Conservation (phyloP, 1,284 basidiomycete species). For the Apiotrichum laibachii region DNA sequence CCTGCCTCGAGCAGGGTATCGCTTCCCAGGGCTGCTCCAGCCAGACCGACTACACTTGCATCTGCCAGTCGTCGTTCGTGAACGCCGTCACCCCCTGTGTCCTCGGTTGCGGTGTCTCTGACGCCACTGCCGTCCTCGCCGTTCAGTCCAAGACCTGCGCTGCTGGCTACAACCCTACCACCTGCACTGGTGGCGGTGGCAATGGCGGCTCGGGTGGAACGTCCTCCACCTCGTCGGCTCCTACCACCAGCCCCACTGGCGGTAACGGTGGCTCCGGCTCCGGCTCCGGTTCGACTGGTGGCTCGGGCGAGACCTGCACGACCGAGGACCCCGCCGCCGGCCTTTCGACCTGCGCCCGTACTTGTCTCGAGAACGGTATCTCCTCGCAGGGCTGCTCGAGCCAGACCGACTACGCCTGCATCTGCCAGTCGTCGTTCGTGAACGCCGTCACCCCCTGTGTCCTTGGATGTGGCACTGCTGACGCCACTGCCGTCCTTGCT, state of each 20-base stretch:
- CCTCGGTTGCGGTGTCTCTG: not conserved
- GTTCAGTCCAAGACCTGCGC: constrained; percentile 1
- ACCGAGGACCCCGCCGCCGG: no score
- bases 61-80: constrained; percentile 3
- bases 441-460: constrained; percentile 3
- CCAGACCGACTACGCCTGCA: constrained; percentile 1
- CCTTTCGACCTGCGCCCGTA: no score
- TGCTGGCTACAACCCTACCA: not conserved
- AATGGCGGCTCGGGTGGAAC: not conserved
- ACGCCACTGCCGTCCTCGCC: constrained; percentile 3
- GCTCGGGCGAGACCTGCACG: no score
- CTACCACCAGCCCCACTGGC: no score
- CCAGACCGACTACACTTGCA: constrained; percentile 1
- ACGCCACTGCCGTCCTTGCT: constrained; percentile 2
- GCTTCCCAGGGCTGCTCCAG: not conserved
- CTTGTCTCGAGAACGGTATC: no score
- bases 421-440: constrained; percentile 3
- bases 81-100: constrained; percentile 3
- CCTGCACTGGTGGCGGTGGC: not conserved
- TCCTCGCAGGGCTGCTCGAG: not conserved
- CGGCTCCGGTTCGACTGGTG: no score
- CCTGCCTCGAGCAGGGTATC: no score
- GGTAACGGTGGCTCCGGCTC: no score
- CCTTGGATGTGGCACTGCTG: not conserved
- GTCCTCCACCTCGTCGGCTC: no score